Base-by-base conservation (phyloP, 2,329 filamentous ascomycete genomes). In the Fusarium tjaetaba region DNA sequence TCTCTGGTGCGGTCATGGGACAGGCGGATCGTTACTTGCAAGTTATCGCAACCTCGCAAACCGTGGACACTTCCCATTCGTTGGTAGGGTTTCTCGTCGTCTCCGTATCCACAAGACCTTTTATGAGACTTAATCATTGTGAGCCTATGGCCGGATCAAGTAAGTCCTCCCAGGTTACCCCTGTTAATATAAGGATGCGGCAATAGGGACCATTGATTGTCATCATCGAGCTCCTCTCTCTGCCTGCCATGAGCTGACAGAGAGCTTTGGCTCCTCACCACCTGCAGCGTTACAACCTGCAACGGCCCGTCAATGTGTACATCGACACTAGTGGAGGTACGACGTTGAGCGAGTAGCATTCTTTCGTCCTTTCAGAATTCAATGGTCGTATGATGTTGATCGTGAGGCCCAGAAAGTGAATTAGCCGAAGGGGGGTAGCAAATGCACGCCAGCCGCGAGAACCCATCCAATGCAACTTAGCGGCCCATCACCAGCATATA, bases 381-480 rank as follows among this genome's bases (percentile, higher is more conserved):
- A 51, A 59, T 66, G 36, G 71, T 78, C 72, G 76, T 77, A 77
- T 77, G 74, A 78, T 77, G 65, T 66, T 63, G 28, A 41, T 51
- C 42, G 41, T 22, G 39, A 58, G 41, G 24, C 43, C 53, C 56
- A 65, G 61, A 64, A 36, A 56, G 52, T 65, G 61, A 62, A 52
- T 67, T 67, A 74, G 70, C 73, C 65, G 63, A 71, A 68, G 53
- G 71, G 65, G 65, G 71, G 66, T 20, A 45, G 65, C 51, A 65
- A 68, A 61, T 77, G 74, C 76, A 73, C 73, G 73, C 71, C 76
- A 77, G 51, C 71, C 64, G 66, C 66, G 68, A 77, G 68, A 76
- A 68, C 65, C 68, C 73, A 70, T 74, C 62, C 65, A 66, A 78
- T 77, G 73, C 65, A 76, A 78, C 75, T 74, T 74, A 68, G 75